A percentile compares a stretch with the other conserved stretches of the same genome.
Conservation (phyloP, 768 basidiomycete genomes). For the Hypholoma sublateritium region DNA sequence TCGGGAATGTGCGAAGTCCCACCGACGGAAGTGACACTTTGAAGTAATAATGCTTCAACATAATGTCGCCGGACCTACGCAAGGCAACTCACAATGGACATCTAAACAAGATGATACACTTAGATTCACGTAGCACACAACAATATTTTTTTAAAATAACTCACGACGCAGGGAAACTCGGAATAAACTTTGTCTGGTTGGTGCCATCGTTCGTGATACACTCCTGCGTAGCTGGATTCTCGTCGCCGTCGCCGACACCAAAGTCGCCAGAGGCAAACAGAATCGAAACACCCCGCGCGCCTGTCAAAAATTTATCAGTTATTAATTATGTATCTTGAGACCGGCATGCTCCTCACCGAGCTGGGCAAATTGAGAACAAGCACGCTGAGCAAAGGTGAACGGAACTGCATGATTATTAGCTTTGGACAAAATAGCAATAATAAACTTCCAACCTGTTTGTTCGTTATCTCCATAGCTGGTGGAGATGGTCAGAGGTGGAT, state of each 20-base stretch:
- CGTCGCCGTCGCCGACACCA: conserved; percentile 62
- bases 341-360: conserved; percentile 41
- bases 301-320: conserved; percentile 24
- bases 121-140: conserved; percentile 22
- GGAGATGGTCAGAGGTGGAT: conserved; percentile 57
- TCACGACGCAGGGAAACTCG: conserved; percentile 57
- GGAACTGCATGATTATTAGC: conserved; percentile 43
- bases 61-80: background rate
- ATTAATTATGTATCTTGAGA: background rate
- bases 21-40: conserved; percentile 66
- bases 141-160: conserved; percentile 5
- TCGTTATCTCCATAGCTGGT: conserved; percentile 72
- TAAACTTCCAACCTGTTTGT: conserved; percentile 48
- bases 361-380: conserved; percentile 56
- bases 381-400: conserved; percentile 46
- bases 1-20: conserved; percentile 57
- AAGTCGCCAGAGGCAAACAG: conserved; percentile 64
- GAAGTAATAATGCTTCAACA: background rate
- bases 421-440: background rate
- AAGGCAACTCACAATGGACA: conserved; percentile 46
- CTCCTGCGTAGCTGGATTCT: conserved; percentile 45
- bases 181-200: conserved; percentile 52
- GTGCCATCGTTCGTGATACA: conserved; percentile 62
- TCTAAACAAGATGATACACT: conserved; percentile 10
- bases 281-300: conserved; percentile 61